These are phyloP conservation scores for Cryptococcus deneoformans DNA, from an alignment of 1,284 basidiomycete genomes.

Conservation along the genomic window DNA sequence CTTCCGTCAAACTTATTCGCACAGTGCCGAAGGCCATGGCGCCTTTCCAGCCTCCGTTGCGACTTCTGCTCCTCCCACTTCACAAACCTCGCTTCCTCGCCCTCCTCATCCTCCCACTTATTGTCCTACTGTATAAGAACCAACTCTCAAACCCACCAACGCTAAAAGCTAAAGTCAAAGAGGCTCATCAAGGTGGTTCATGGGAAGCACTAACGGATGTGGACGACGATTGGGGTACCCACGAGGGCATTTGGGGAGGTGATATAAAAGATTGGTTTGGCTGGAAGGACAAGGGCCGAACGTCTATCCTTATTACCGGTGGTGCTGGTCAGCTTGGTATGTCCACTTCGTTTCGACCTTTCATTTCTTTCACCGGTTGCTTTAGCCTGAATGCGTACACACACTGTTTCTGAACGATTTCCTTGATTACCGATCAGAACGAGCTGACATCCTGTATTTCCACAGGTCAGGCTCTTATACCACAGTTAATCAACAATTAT, in stretches of 20 bases:
- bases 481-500: constrained; percentile 20
- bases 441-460: background rate
- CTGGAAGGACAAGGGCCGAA: constrained; percentile 11
- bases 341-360: constrained; percentile 1
- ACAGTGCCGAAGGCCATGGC: too few species aligned
- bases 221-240: background rate
- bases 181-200: constrained; percentile 8
- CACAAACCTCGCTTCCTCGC: constrained; percentile 47
- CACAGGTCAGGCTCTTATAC: constrained; percentile 32
- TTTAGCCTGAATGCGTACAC: too few species aligned
- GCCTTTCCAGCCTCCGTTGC: background rate
- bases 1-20: too few species aligned
- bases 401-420: too few species aligned
- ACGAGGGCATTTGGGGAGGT: background rate
- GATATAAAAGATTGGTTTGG: constrained; percentile 8
- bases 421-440: too few species aligned
- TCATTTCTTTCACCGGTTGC: too few species aligned
- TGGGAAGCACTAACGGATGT: constrained; percentile 12
- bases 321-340: constrained; percentile 42
- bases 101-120: constrained; percentile 51
- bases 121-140: background rate
- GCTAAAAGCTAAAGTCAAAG: constrained; percentile 2
- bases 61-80: background rate
- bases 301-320: too few species aligned
- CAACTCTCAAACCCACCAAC: background rate